Conservation (phyloP, 73 alveolate genomes). For the Tetrahymena borealis region DNA sequence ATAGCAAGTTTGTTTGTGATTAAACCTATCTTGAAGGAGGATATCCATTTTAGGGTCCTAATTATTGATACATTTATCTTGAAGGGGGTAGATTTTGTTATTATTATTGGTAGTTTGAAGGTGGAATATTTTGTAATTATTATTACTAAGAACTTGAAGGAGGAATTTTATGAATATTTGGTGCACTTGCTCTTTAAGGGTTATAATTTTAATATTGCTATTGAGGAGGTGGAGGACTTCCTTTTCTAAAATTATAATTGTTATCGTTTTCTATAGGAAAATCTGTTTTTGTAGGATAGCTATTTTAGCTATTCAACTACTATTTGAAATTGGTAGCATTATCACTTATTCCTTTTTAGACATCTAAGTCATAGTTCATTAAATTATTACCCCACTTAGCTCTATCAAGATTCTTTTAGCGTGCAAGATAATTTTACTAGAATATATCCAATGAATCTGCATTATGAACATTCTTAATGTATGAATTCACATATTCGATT, state of each 20-base stretch:
- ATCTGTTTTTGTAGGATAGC: neutral
- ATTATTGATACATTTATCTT: neutral
- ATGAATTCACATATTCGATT: neutral
- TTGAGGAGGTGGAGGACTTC: slow-evolving; percentile 3
- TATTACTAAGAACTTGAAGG: too few relatives aligned
- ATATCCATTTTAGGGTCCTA: neutral
- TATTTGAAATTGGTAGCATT: neutral
- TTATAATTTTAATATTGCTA: neutral
- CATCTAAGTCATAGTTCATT: neutral
- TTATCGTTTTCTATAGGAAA: neutral
- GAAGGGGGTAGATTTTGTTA: neutral
- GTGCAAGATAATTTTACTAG: neutral
- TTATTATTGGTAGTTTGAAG: neutral
- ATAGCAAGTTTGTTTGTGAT: neutral
- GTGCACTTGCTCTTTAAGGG: neutral
- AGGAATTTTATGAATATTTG: neutral
- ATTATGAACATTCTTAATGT: neutral
- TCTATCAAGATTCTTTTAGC: neutral
- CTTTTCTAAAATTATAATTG: neutral
- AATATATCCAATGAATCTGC: neutral
- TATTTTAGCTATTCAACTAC: neutral
- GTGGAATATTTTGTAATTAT: too few relatives aligned
- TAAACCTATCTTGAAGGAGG: neutral
- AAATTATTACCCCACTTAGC: neutral
- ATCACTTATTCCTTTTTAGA: neutral